These are phyloP conservation scores for Bruguiera hainesii DNA, from an alignment of 441 rosid genomes.

Conservation along the genomic window DNA sequence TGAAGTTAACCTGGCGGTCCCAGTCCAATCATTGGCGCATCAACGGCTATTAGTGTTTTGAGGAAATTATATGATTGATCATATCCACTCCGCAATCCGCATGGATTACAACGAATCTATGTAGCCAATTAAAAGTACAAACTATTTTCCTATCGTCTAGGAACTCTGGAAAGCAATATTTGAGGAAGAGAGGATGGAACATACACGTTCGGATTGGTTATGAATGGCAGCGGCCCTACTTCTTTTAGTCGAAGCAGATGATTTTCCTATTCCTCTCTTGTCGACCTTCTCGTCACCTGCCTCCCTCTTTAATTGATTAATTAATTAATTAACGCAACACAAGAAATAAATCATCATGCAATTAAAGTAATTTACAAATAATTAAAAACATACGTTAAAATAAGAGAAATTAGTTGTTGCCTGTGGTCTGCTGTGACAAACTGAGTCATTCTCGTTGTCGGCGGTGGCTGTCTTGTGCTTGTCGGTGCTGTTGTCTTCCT, in stretches of 20 bases:
- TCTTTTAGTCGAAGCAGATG: constrained; percentile 65
- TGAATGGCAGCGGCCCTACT: constrained; percentile 93
- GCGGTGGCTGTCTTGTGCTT: constrained; percentile 33
- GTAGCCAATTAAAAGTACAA: no score
- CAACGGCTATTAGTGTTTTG: no score
- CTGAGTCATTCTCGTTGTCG: constrained; percentile 69
- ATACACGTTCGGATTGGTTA: constrained; percentile 95
- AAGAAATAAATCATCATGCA: not conserved
- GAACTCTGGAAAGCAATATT: not conserved
- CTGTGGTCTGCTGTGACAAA: constrained; percentile 57
- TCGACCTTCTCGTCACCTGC: constrained; percentile 40
- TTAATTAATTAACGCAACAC: not conserved
- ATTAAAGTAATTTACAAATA: not conserved
- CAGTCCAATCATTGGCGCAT: no score
- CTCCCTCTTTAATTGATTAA: constrained; percentile 27
- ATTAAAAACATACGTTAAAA: not conserved
- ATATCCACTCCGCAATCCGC: no score
- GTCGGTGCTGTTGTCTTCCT: constrained; percentile 47
- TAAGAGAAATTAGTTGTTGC: constrained; percentile 17
- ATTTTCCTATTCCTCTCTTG: constrained; percentile 46
- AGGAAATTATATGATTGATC: no score
- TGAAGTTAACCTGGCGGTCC: no score
- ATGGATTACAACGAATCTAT: no score
- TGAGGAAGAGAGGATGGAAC: not conserved
- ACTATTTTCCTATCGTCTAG: not conserved